Evolutionary conservation across 371 early-diverging fungal species (phyloP).

Genomic region (Lichtheimia hyalospora): DNA sequence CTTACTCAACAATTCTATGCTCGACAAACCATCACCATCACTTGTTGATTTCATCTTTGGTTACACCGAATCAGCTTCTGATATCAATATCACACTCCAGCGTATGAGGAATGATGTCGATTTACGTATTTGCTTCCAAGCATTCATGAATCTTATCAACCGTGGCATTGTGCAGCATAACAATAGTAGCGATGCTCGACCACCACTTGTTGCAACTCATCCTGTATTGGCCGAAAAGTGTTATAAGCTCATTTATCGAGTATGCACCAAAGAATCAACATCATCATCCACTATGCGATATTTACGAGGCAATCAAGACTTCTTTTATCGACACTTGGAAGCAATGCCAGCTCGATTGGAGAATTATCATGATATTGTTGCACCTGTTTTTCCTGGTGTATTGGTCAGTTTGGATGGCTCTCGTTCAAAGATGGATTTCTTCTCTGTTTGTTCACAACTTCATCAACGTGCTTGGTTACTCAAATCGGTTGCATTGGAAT

Average conservation of each 20-base stretch:
- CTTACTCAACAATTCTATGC: conserved; percentile 60
- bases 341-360: conserved; percentile 51
- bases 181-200: conserved; percentile 13
- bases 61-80: conserved; percentile 20
- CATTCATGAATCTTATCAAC: conserved; percentile 68
- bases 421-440: conserved; percentile 40
- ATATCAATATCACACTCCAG: conserved; percentile 22
- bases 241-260: conserved; percentile 77
- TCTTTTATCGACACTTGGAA: conserved; percentile 64
- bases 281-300: conserved; percentile 76
- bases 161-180: conserved; percentile 34
- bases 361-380: conserved; percentile 23
- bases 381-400: conserved; percentile 14
- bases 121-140: conserved; percentile 60
- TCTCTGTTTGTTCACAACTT: conserved; percentile 63
- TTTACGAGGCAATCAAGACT: conserved; percentile 78
- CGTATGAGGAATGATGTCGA: conserved; percentile 43
- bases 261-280: conserved; percentile 72
- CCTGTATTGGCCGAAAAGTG: conserved; percentile 87
- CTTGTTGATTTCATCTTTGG: conserved; percentile 89
- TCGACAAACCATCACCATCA: conserved; percentile 55
- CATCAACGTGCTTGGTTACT: conserved; percentile 91
- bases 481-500: conserved; percentile 81
- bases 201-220: conserved; percentile 64
- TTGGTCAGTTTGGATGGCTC: conserved; percentile 29